Base-by-base conservation (phyloP, 192 early-diverging fungal species). In the Entomortierella parvispora region DNA sequence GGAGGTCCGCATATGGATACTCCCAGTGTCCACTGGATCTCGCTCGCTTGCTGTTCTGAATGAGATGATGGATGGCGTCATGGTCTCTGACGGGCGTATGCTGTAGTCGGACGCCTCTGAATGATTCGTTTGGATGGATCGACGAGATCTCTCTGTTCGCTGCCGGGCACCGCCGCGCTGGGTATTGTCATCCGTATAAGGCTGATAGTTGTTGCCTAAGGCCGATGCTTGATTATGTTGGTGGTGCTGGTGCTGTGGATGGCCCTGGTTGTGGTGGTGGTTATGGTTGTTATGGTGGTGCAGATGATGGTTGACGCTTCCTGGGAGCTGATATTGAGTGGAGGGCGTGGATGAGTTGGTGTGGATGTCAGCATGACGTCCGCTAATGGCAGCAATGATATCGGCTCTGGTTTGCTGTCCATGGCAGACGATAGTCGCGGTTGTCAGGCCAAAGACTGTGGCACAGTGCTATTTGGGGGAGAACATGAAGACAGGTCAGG, bases 341-440 rank as follows among this genome's bases (percentile, higher is more conserved):
- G 71, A 75, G 17, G 54, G 55, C 20, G 70, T 72, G 3, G 60
- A 62, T 6, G 33, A 33, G 44, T 37, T 66, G 50, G 58, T n/a
- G 8, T 70, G 59, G 32, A 64, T 68, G 22, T 77, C 74, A 1
- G 65, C 48, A 45, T 77, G 74, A 45, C 74, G 31, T 25, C 74
- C 74, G 0, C 65, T 77, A 47, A 77, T 68, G 48, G 74, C 74
- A 11, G 52, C 61, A 56, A 77, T 77, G 44, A 77, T 68, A 25
- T 82, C 81, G 17, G 68, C 22, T 25, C 67, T 52, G 9, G 76
- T 78, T 22, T 81, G 81, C 0, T 79, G 62, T 52, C 47, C 55
- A 33, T 81, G 63, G 54, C 84, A 85, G 14, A 74, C 68, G 12
- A 85, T 82, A 20, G 79, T 81, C 5, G 84, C 77, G 20, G 76